Evolutionary conservation across 805 yeast genomes (phyloP), one percentile per base, ranked within the genome.

Genomic region (Kodamaea sagamina): DNA sequence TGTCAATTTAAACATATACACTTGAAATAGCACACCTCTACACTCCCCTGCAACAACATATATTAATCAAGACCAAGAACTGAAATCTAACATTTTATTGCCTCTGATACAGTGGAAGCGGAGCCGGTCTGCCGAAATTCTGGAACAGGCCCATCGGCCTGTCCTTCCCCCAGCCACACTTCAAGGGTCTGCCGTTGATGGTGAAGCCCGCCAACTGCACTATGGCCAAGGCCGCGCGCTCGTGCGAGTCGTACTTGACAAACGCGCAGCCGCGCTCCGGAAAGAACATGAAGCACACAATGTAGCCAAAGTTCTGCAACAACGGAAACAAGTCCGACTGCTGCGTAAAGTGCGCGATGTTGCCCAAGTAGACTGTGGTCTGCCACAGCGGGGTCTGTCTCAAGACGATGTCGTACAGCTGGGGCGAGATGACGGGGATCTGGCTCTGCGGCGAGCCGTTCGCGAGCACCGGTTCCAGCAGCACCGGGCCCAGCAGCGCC

Each of bases 181-280:
- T 84, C 59, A 88, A 65, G 16, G 85, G 82, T 58, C 95, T 75
- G 16, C 95, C 95, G 57, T 84, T 82, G 52, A 88, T 65, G 39
- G 74, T 74, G 53, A 81, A 77, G 0, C 95, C 93, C 13, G 76
- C 70, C 50, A 89, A 70, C 56, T 86, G 92, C 24, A 84, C 84
- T 56, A 89, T 88, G 37, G 95, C 95, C 56, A 86, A 70, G 2
- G 96, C 95, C 4, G 96, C 96, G 47, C 88, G 74, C 55, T 89
- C 95, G 62, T 89, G 96, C 32, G 87, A 75, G 56, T 86, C 95
- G 59, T 82, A 88, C 63, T 84, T 84, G 48, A 86, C 92, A 69
- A 89, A 89, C 8, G 96, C 95, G 68, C 92, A 89, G 4, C 92
- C 93, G 49, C 78, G 78, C 43, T 88, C 95, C 6, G 89, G 84